phyloP scores from a whole-genome alignment of 2,329 filamentous ascomycete species.

The Aspergillus fumigatus region DNA sequence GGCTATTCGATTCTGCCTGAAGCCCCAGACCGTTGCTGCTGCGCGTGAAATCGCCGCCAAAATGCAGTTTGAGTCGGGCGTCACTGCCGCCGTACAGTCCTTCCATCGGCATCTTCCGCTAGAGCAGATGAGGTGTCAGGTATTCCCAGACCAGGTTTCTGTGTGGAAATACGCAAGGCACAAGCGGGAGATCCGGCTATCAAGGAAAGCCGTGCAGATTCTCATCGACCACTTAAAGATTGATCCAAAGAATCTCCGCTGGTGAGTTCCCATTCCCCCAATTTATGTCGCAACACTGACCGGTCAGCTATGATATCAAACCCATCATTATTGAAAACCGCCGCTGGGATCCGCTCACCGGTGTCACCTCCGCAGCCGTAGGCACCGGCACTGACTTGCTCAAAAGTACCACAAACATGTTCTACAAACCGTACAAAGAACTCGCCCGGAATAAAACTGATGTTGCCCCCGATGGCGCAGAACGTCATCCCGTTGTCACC shows the following conservation, averaged over 20 bases:
- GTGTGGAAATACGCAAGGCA: slow-evolving; percentile 21
- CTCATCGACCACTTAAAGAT: slow-evolving; percentile 20
- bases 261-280: slow-evolving; percentile 10
- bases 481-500: not conserved
- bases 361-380: slow-evolving; percentile 22
- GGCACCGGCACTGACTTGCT: slow-evolving; percentile 24
- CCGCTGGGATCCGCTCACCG: slow-evolving; percentile 31
- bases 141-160: slow-evolving; percentile 24
- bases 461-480: not conserved
- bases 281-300: not conserved
- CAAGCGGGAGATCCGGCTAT: slow-evolving; percentile 13
- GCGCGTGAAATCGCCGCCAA: slow-evolving; percentile 35
- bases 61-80: slow-evolving; percentile 43
- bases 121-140: slow-evolving; percentile 21
- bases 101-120: slow-evolving; percentile 40
- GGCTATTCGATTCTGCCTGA: slow-evolving; percentile 44
- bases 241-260: slow-evolving; percentile 16
- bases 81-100: slow-evolving; percentile 38
- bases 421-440: slow-evolving; percentile 27
- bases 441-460: slow-evolving; percentile 9
- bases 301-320: slow-evolving; percentile 21
- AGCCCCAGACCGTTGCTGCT: slow-evolving; percentile 29
- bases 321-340: slow-evolving; percentile 31
- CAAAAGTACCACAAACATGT: slow-evolving; percentile 21
- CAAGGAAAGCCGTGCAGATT: slow-evolving; percentile 21